A percentile compares a stretch with the other conserved stretches of the same genome.
Conservation (phyloP, 2,329 filamentous ascomycete genomes). For the Akanthomyces dipterigenus region DNA sequence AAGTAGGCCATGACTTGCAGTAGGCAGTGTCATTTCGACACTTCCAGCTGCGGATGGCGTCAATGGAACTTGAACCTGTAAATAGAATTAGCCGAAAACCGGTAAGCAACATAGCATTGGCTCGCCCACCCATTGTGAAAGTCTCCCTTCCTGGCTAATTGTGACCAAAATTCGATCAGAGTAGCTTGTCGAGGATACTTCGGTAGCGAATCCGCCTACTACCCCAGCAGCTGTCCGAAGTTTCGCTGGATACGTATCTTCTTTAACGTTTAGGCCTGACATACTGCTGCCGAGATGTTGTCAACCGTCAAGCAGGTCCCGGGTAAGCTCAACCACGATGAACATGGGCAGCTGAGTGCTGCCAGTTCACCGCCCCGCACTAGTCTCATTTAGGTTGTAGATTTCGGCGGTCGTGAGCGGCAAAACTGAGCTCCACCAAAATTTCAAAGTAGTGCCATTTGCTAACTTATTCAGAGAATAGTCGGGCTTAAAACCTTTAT, state of each 20-base stretch:
- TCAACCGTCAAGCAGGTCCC: not conserved
- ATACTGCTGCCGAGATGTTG: slow-evolving; percentile 23
- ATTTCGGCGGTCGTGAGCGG: slow-evolving; percentile 29
- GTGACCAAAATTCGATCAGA: slow-evolving; percentile 88
- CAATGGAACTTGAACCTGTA: slow-evolving; percentile 70
- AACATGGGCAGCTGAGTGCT: not conserved
- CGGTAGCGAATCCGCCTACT: slow-evolving; percentile 64
- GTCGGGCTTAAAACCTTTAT: not conserved
- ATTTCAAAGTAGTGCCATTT: slow-evolving; percentile 23
- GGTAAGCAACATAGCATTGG: slow-evolving; percentile 17
- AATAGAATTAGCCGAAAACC: not conserved
- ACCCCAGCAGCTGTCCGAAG: slow-evolving; percentile 52
- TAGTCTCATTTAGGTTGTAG: slow-evolving; percentile 25
- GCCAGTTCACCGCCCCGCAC: slow-evolving; percentile 25
- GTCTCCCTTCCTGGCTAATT: slow-evolving; percentile 73
- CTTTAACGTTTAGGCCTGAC: slow-evolving; percentile 34
- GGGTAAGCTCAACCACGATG: slow-evolving; percentile 15
- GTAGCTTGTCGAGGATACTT: slow-evolving; percentile 68
- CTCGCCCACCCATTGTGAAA: slow-evolving; percentile 79
- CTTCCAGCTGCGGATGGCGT: slow-evolving; percentile 57
- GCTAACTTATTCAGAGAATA: not conserved
- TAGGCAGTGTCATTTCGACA: slow-evolving; percentile 53
- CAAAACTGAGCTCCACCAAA: slow-evolving; percentile 30
- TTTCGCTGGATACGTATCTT: slow-evolving; percentile 61
- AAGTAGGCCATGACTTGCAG: slow-evolving; percentile 44